Evolutionary conservation across 2,329 filamentous ascomycete genomes (phyloP), one percentile per base, ranked within the genome.

Genomic region (Cordyceps farinosa): DNA sequence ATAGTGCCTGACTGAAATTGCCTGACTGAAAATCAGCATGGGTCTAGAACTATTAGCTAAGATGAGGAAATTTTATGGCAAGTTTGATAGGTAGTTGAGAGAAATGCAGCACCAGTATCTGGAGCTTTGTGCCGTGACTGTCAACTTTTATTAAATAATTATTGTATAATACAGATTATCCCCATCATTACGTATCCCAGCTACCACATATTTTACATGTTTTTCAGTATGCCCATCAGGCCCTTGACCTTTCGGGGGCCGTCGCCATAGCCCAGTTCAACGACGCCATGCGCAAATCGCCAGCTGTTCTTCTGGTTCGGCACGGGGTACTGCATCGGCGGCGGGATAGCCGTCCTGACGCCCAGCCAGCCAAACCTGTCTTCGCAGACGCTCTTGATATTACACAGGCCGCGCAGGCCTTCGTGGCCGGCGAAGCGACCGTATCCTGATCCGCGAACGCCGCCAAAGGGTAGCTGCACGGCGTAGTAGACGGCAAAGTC

Each of bases 401-500:
- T 97, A 75, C 92, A 97, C 61, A 99, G 73, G 3, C 88, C 88
- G 42, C 91, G 83, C 29, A 99, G 77, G 0, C 95, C 95, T 74
- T 99, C 95, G 67, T 90, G 88, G 30, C 92, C 95, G 0, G 92
- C 94, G 76, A 99, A 99, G 3, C 94, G 84, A 1, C 95, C 95
- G 74, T 98, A 98, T 0, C 91, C 95, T 30, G 90, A 96, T 1
- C 92, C 94, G 64, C 86, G 87, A n/a, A 91, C 87, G 61, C 93
- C 95, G 44, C 95, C 95, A 76, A 99, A 99, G 0, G 95, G 95
- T 45, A 99, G 79, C 76, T 97, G 92, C 8, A 96, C 93, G 59
- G 94, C 92, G 73, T 99, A 99, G 75, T 88, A 97, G 34, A 87
- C 89, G 27, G 89, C 95, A 72, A 99, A 99, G 78, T 99, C 95